phyloP scores from a whole-genome alignment of 1,284 basidiomycete genomes.

The Naganishia sp. region DNA sequence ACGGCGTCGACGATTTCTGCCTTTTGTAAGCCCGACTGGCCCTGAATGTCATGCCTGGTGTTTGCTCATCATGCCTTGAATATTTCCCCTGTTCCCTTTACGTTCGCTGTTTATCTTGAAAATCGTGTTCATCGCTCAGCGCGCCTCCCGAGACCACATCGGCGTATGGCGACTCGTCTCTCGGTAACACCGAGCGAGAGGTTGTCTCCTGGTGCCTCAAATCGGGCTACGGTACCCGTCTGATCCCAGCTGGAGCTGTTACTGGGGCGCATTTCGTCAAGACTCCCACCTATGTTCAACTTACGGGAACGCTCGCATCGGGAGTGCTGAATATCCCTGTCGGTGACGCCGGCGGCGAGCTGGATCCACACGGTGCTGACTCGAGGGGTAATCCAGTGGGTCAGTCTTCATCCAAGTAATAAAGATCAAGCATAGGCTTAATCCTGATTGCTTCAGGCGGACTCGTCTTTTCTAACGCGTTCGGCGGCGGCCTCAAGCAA shows the following conservation, averaged over 20 bases:
- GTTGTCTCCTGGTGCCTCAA: slow-evolving; percentile 35
- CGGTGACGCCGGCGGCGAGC: slow-evolving; percentile 56
- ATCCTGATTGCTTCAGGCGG: slow-evolving; percentile 61
- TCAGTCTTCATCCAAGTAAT: background rate
- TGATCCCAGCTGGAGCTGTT: slow-evolving; percentile 52
- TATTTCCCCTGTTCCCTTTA: slow-evolving; percentile 46
- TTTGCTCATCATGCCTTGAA: slow-evolving; percentile 21
- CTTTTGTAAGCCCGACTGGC: slow-evolving; percentile 61
- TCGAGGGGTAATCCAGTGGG: slow-evolving; percentile 59
- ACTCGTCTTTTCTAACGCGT: slow-evolving; percentile 70
- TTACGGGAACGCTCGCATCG: slow-evolving; percentile 52
- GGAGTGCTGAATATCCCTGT: slow-evolving; percentile 58
- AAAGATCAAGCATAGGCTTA: background rate
- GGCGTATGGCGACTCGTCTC: slow-evolving; percentile 48
- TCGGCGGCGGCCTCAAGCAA: slow-evolving; percentile 56
- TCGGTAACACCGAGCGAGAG: slow-evolving; percentile 49
- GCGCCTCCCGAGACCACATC: slow-evolving; percentile 47
- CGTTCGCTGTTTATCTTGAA: slow-evolving; percentile 70
- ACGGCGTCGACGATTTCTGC: slow-evolving; percentile 55
- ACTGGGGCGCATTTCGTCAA: slow-evolving; percentile 50
- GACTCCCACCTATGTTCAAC: slow-evolving; percentile 58
- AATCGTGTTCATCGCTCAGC: slow-evolving; percentile 61
- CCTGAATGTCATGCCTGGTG: slow-evolving; percentile 52
- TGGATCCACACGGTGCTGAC: slow-evolving; percentile 57
- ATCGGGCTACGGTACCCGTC: slow-evolving; percentile 38